These are phyloP conservation scores for Exsudoporus frostii DNA, from an alignment of 768 basidiomycete species.

Conservation along the genomic window DNA sequence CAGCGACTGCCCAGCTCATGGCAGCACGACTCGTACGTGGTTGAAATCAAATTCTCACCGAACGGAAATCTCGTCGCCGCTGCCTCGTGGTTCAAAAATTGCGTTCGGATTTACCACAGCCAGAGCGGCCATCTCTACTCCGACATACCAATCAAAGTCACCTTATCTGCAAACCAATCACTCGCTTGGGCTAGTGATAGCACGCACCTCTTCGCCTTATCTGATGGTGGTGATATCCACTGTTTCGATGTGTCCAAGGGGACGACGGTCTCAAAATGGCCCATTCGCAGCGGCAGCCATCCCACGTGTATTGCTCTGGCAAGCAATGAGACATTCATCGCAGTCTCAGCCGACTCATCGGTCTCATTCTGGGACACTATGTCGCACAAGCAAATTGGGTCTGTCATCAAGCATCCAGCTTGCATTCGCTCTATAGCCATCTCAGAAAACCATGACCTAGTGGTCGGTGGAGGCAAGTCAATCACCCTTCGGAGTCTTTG, in stretches of 20 bases:
- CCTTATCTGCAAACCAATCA: neutral
- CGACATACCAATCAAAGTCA: neutral
- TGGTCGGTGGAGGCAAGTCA: neutral
- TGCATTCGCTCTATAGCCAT: neutral
- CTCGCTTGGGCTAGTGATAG: conserved; percentile 4
- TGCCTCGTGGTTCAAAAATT: neutral
- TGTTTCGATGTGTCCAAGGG: neutral
- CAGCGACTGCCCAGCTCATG: neutral
- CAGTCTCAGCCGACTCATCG: neutral
- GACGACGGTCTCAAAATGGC: neutral
- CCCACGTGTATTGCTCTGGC: neutral
- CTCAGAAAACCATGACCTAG: conserved; percentile 5
- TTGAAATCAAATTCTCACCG: conserved; percentile 7
- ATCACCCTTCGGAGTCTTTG: neutral
- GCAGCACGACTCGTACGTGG: neutral
- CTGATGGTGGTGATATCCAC: neutral
- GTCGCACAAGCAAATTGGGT: conserved; percentile 1
- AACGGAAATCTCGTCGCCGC: conserved; percentile 9
- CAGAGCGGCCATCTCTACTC: neutral
- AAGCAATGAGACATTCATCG: conserved; percentile 8
- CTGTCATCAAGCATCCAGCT: conserved; percentile 1
- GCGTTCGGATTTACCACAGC: conserved; percentile 4
- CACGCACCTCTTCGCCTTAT: conserved; percentile 5
- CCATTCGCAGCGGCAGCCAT: neutral
- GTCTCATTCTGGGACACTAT: conserved; percentile 15